Evolutionary conservation across 805 yeast species (phyloP).

Genomic region (Pichia phayaonensis): DNA sequence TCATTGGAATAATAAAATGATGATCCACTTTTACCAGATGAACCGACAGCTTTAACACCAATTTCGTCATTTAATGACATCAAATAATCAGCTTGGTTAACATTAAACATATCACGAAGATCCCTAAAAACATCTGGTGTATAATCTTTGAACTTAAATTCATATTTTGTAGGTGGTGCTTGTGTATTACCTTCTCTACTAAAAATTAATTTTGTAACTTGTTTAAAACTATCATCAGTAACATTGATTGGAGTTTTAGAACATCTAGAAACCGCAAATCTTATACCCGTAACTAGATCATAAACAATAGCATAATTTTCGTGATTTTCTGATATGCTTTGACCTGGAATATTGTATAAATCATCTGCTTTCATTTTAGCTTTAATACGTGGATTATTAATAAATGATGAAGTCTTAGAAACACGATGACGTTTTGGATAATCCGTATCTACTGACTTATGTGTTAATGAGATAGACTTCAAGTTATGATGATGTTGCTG

Average conservation of each 20-base stretch:
- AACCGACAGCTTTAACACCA: constrained; percentile 82
- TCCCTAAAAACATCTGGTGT: constrained; percentile 91
- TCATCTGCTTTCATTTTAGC: constrained; percentile 22
- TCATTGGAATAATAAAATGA: constrained; percentile 94
- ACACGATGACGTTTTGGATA: constrained; percentile 14
- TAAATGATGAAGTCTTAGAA: constrained; percentile 19
- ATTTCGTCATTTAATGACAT: constrained; percentile 90
- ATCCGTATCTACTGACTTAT: not conserved
- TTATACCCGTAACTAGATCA: constrained; percentile 93
- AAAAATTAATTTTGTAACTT: constrained; percentile 75
- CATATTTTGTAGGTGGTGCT: constrained; percentile 91
- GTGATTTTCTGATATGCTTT: constrained; percentile 63
- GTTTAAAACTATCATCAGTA: constrained; percentile 59
- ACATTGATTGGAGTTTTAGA: constrained; percentile 77
- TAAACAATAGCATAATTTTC: constrained; percentile 90
- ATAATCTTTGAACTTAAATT: constrained; percentile 94
- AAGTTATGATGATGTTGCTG: constrained; percentile 2
- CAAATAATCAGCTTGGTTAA: constrained; percentile 94
- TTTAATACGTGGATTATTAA: constrained; percentile 16
- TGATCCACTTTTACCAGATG: constrained; percentile 96
- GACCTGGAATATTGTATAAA: constrained; percentile 26
- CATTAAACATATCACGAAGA: constrained; percentile 66
- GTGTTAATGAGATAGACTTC: not conserved
- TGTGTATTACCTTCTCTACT: constrained; percentile 80
- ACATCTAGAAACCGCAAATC: constrained; percentile 90